Conservation (phyloP, 805 yeast species). For the Metschnikowia similis region DNA sequence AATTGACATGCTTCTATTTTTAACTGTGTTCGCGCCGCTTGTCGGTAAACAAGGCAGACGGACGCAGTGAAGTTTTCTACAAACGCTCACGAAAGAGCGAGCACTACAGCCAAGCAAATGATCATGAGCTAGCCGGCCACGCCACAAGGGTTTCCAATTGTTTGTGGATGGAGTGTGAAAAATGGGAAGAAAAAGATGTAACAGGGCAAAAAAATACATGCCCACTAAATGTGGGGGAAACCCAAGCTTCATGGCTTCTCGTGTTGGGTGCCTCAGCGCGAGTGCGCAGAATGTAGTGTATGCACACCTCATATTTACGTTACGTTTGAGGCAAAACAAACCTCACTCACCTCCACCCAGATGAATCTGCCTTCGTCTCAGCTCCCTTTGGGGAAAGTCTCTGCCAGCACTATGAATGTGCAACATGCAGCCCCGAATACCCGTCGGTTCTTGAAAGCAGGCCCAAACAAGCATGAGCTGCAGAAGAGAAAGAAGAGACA, state of each 20-base stretch:
- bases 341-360: neutral
- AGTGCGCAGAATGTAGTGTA: neutral
- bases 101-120: neutral
- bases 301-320: slow-evolving; percentile 1
- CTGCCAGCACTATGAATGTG: neutral
- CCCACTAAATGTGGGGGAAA: neutral
- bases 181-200: neutral
- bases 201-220: neutral
- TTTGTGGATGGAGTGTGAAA: too few species aligned
- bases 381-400: neutral
- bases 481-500: neutral
- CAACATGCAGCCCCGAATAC: neutral
- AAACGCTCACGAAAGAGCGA: neutral
- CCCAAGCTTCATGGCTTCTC: neutral
- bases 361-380: slow-evolving; percentile 1
- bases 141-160: too few species aligned
- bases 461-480: neutral
- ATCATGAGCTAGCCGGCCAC: neutral
- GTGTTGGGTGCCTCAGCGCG: neutral
- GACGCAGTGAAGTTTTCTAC: neutral
- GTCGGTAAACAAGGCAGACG: neutral
- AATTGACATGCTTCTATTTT: neutral
- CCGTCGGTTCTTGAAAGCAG: neutral
- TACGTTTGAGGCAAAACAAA: neutral
- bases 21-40: neutral